Percentiles rank a stretch among this genome's conserved stretches.
Conservation (phyloP, 352 stramenopile genomes). For the Phytophthora melonis region DNA sequence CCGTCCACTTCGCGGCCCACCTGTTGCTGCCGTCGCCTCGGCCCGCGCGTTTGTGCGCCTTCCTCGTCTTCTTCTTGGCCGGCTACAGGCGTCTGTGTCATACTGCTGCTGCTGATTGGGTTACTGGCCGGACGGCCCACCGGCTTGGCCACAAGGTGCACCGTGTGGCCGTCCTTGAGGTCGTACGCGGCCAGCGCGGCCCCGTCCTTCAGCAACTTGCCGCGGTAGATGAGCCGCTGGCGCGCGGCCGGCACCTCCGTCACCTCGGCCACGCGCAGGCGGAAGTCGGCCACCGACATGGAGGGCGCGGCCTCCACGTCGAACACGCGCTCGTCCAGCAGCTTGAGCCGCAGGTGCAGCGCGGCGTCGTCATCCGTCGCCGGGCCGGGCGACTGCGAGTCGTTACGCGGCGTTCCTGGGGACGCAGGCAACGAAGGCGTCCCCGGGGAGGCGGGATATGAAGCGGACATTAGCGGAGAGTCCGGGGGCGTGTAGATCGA, state of each 20-base stretch:
- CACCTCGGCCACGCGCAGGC: slow-evolving; percentile 55
- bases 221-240: slow-evolving; percentile 94
- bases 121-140: neutral
- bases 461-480: too few relatives aligned
- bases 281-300: slow-evolving; percentile 74
- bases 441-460: too few relatives aligned
- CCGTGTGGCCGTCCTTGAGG: slow-evolving; percentile 93
- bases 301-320: slow-evolving; percentile 53
- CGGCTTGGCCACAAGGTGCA: slow-evolving; percentile 91
- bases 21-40: neutral
- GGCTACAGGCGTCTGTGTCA: slow-evolving; percentile 19
- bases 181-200: slow-evolving; percentile 77
- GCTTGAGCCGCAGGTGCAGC: slow-evolving; percentile 74
- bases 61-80: neutral
- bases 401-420: too few relatives aligned
- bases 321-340: slow-evolving; percentile 83
- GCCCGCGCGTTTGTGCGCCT: too few relatives aligned
- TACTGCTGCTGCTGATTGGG: neutral
- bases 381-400: too few relatives aligned
- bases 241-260: slow-evolving; percentile 67
- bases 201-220: slow-evolving; percentile 89
- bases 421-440: too few relatives aligned
- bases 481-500: too few relatives aligned
- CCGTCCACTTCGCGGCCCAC: slow-evolving; percentile 25
- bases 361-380: neutral